These are phyloP conservation scores for Neurospora sp. DNA, from an alignment of 495 filamentous ascomycete species.

Conservation along the genomic window DNA sequence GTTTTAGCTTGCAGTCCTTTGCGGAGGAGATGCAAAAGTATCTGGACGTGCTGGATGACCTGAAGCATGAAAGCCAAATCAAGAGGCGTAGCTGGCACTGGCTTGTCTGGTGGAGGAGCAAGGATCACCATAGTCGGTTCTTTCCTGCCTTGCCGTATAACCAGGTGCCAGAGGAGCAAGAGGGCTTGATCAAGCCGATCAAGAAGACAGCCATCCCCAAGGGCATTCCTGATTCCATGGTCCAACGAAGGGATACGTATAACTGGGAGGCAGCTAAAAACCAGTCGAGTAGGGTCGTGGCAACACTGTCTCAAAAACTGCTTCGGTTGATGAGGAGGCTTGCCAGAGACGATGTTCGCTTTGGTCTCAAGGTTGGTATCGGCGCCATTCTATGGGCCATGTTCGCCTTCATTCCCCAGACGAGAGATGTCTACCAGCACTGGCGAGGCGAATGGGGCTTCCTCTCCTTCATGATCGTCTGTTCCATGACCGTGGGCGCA, in stretches of 20 bases:
- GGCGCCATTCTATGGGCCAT: conserved; percentile 82
- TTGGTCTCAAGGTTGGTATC: conserved; percentile 84
- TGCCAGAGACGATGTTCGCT: conserved; percentile 48
- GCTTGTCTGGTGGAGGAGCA: conserved; percentile 66
- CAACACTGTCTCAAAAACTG: conserved; percentile 27
- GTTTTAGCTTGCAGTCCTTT: conserved; percentile 78
- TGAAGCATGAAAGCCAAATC: conserved; percentile 56
- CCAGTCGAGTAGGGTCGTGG: conserved; percentile 24
- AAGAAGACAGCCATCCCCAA: conserved; percentile 37
- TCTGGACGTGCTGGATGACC: conserved; percentile 72
- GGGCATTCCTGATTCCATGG: conserved; percentile 36
- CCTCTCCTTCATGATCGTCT: conserved; percentile 95
- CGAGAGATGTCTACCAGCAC: conserved; percentile 68
- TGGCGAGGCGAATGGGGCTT: conserved; percentile 98
- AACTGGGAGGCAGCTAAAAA: conserved; percentile 30
- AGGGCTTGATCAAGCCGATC: conserved; percentile 29
- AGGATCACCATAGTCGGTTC: conserved; percentile 13
- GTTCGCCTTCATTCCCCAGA: conserved; percentile 70
- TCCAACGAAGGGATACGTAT: conserved; percentile 31
- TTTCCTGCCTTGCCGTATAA: conserved; percentile 35
- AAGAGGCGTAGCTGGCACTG: conserved; percentile 71
- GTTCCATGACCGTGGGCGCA: conserved; percentile 92
- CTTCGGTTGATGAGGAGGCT: conserved; percentile 31
- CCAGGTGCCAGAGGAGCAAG: conserved; percentile 39
- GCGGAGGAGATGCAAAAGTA: conserved; percentile 80